These are phyloP conservation scores for Phytophthora melonis DNA, from an alignment of 352 stramenopile genomes.

Conservation along the genomic window DNA sequence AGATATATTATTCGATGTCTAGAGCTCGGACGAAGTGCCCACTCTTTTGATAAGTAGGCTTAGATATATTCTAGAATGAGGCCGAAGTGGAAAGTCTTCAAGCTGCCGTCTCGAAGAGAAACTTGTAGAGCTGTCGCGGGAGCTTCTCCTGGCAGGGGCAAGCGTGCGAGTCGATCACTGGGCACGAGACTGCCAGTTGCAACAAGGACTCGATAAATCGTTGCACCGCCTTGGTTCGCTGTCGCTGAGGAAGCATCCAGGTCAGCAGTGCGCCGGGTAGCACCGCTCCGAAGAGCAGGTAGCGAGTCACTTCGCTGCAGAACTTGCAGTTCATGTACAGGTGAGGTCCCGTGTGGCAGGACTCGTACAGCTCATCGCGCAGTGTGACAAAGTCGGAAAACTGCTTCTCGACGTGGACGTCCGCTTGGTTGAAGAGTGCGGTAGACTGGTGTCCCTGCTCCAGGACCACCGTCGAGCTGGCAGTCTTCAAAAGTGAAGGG, in stretches of 20 bases:
- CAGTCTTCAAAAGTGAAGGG: slow-evolving; percentile 27
- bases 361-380: slow-evolving; percentile 47
- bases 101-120: slow-evolving; percentile 19
- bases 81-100: neutral
- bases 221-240: slow-evolving; percentile 37
- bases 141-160: slow-evolving; percentile 37
- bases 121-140: slow-evolving; percentile 20
- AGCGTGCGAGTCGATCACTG: slow-evolving; percentile 23
- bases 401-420: slow-evolving; percentile 27
- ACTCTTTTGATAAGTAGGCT: no score
- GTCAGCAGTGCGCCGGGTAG: slow-evolving; percentile 32
- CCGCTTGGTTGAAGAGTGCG: slow-evolving; percentile 22
- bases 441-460: slow-evolving; percentile 7
- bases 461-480: neutral
- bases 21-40: no score
- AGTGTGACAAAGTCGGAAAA: slow-evolving; percentile 53
- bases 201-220: slow-evolving; percentile 38
- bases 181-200: slow-evolving; percentile 28
- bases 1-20: no score
- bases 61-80: neutral
- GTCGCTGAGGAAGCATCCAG: slow-evolving; percentile 33
- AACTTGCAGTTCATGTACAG: slow-evolving; percentile 45
- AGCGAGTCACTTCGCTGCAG: slow-evolving; percentile 51
- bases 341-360: slow-evolving; percentile 37
- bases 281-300: slow-evolving; percentile 40